These are phyloP conservation scores for Psilocybe mexicana DNA, from an alignment of 1,284 basidiomycete genomes.

Conservation along the genomic window DNA sequence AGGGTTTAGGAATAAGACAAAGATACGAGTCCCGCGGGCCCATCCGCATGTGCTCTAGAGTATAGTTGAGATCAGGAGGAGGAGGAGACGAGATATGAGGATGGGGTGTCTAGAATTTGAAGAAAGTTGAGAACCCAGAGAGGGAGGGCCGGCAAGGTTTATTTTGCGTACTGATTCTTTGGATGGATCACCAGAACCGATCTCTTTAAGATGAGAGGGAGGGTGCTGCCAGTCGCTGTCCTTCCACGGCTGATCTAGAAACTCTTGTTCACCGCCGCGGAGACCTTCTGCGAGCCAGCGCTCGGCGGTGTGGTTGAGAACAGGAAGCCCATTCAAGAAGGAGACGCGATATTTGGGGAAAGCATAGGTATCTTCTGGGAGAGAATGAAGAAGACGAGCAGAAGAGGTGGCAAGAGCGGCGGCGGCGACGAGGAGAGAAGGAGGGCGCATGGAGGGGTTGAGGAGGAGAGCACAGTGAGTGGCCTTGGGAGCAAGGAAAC, in stretches of 20 bases:
- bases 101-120: slow-evolving; percentile 26
- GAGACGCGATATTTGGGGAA: slow-evolving; percentile 84
- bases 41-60: slow-evolving; percentile 71
- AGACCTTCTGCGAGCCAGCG: slow-evolving; percentile 71
- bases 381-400: slow-evolving; percentile 61
- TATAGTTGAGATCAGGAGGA: slow-evolving; percentile 31
- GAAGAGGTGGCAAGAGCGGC: slow-evolving; percentile 28
- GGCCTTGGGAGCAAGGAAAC: slow-evolving; percentile 1
- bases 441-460: slow-evolving; percentile 19
- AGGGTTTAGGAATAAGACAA: slow-evolving; percentile 71
- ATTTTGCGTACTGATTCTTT: slow-evolving; percentile 15
- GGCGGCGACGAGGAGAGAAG: slow-evolving; percentile 20
- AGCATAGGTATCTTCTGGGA: slow-evolving; percentile 79
- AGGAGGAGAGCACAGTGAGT: slow-evolving; percentile 9
- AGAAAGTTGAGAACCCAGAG: slow-evolving; percentile 24
- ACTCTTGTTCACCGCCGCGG: slow-evolving; percentile 72
- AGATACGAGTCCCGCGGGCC: slow-evolving; percentile 67
- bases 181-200: slow-evolving; percentile 49
- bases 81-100: slow-evolving; percentile 20
- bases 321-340: slow-evolving; percentile 80
- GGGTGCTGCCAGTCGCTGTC: slow-evolving; percentile 36
- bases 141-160: slow-evolving; percentile 16
- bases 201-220: slow-evolving; percentile 48
- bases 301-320: slow-evolving; percentile 72
- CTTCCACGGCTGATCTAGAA: slow-evolving; percentile 66